Percentiles rank a stretch among this genome's conserved stretches.
phyloP scores from a whole-genome alignment of 2,329 filamentous ascomycete genomes.

The Tolypocladium album region DNA sequence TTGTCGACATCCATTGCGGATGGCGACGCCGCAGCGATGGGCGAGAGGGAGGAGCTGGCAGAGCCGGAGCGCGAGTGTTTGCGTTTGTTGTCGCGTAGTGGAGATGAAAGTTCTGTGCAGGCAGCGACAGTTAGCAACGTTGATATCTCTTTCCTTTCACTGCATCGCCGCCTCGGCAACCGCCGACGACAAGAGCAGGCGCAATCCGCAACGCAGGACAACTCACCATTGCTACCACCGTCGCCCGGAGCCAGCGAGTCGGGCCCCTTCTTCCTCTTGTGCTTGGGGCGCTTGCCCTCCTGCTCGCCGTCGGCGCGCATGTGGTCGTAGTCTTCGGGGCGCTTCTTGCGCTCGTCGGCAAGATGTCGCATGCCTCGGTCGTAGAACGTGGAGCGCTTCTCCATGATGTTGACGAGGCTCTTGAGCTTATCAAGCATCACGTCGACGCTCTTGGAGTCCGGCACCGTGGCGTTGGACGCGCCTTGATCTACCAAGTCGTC shows the following conservation, averaged over 20 bases:
- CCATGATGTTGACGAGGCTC: conserved; percentile 54
- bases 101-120: conserved; percentile 37
- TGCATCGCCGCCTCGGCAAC: neutral
- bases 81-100: conserved; percentile 39
- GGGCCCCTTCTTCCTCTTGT: conserved; percentile 69
- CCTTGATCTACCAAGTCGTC: conserved; percentile 60
- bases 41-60: conserved; percentile 49
- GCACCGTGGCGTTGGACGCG: conserved; percentile 45
- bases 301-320: conserved; percentile 37
- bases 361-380: conserved; percentile 65
- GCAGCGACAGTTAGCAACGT: neutral
- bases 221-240: conserved; percentile 19
- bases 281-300: conserved; percentile 49
- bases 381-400: conserved; percentile 55
- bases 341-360: conserved; percentile 52
- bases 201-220: neutral
- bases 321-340: conserved; percentile 41
- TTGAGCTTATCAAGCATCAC: conserved; percentile 54
- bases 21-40: conserved; percentile 38
- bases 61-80: conserved; percentile 44
- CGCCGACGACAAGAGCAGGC: neutral
- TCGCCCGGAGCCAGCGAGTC: conserved; percentile 49
- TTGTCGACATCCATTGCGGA: conserved; percentile 49
- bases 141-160: neutral
- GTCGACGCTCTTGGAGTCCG: conserved; percentile 53